These are phyloP conservation scores for Mortierella polycephala DNA, from an alignment of 371 early-diverging fungal genomes.

Conservation along the genomic window DNA sequence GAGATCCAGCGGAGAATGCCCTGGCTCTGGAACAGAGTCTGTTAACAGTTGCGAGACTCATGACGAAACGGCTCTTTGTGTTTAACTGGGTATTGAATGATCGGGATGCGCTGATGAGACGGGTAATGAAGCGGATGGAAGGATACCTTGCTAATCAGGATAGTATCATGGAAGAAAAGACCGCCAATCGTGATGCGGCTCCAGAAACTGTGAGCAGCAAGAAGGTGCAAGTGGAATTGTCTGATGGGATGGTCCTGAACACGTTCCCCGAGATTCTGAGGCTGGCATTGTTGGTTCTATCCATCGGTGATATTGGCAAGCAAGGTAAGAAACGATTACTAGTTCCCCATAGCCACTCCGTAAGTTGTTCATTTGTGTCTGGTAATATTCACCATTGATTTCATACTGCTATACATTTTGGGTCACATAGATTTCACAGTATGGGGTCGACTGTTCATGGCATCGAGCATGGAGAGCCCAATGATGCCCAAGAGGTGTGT, in stretches of 20 bases:
- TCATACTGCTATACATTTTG: background rate
- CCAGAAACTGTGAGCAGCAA: slow-evolving; percentile 8
- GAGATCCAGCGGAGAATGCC: slow-evolving; percentile 4
- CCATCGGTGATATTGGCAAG: slow-evolving; percentile 18
- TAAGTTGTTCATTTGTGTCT: background rate
- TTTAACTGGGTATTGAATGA: slow-evolving; percentile 41
- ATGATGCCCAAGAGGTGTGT: slow-evolving; percentile 19
- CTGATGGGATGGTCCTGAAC: slow-evolving; percentile 16
- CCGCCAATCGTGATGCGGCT: background rate
- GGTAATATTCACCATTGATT: background rate
- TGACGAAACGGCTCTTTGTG: slow-evolving; percentile 23
- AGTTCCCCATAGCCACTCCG: background rate
- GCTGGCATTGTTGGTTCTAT: slow-evolving; percentile 24
- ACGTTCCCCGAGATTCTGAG: slow-evolving; percentile 38
- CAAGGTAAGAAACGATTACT: slow-evolving; percentile 16
- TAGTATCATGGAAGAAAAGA: slow-evolving; percentile 27
- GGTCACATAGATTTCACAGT: slow-evolving; percentile 21
- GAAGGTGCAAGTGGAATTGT: slow-evolving; percentile 28
- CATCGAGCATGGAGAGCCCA: background rate
- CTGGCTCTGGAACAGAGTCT: slow-evolving; percentile 32
- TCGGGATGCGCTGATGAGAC: slow-evolving; percentile 13
- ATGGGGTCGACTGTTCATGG: slow-evolving; percentile 30
- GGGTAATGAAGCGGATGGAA: slow-evolving; percentile 22
- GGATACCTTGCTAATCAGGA: slow-evolving; percentile 27
- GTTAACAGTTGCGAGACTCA: slow-evolving; percentile 16